A percentile compares a stretch with the other conserved stretches of the same genome.
Evolutionary conservation across 768 basidiomycete species (phyloP).

Genomic region (Tylopilus intermedius): DNA sequence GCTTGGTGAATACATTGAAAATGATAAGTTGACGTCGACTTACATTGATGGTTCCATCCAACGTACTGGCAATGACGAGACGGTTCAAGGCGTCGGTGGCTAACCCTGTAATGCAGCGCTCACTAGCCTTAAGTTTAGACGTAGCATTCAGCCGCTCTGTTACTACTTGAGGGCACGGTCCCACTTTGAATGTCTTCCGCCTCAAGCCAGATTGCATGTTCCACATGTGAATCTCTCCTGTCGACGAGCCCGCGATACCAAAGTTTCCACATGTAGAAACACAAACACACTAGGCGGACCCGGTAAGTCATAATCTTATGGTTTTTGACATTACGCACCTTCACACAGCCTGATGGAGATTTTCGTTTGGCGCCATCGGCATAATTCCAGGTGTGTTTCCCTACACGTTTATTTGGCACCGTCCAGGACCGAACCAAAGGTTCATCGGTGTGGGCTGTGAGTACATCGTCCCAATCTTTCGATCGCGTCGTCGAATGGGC

Average conservation of each 20-base stretch:
- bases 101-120: conserved; percentile 72
- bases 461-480: conserved; percentile 96
- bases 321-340: conserved; percentile 42
- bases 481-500: conserved; percentile 74
- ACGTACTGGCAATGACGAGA: conserved; percentile 73
- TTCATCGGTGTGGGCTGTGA: conserved; percentile 87
- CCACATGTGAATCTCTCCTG: conserved; percentile 82
- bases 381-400: conserved; percentile 67
- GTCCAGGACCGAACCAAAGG: conserved; percentile 83
- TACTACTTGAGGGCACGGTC: conserved; percentile 55
- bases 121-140: conserved; percentile 38
- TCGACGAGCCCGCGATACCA: conserved; percentile 78
- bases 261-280: conserved; percentile 97
- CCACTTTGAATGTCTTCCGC: conserved; percentile 71
- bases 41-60: conserved; percentile 88
- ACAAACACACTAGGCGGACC: conserved; percentile 58
- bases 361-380: conserved; percentile 46
- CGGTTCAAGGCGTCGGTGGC: conserved; percentile 84
- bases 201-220: conserved; percentile 94
- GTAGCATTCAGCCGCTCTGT: conserved; percentile 38
- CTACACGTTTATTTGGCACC: conserved; percentile 74
- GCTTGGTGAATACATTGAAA: neutral
- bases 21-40: conserved; percentile 24
- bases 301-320: neutral
- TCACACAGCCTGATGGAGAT: conserved; percentile 56